These are phyloP conservation scores for Hemileccinum rubropunctum DNA, from an alignment of 768 basidiomycete species.

Conservation along the genomic window DNA sequence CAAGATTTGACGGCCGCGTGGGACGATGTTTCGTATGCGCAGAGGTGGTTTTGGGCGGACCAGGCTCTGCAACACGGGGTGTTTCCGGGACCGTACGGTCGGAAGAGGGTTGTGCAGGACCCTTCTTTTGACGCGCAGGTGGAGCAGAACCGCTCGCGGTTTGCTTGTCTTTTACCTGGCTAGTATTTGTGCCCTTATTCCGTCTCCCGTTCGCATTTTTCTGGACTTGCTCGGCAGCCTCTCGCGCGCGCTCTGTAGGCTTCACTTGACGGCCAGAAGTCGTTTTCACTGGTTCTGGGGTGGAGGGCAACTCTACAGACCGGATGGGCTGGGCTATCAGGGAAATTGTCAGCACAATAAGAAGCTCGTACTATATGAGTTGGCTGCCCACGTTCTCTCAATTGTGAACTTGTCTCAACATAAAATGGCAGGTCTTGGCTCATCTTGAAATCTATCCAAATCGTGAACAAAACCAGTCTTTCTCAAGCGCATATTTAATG, in stretches of 20 bases:
- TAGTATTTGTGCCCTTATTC: not conserved
- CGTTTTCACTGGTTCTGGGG: slow-evolving; percentile 15
- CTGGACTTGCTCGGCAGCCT: slow-evolving; percentile 3
- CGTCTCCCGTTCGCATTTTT: not conserved
- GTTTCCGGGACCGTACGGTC: not conserved
- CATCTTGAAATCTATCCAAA: slow-evolving; percentile 25
- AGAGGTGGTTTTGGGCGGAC: not conserved
- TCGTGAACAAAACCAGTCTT: not conserved
- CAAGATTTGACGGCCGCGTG: slow-evolving; percentile 13
- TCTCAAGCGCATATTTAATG: not conserved
- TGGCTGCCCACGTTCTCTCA: slow-evolving; percentile 25
- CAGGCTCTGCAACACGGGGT: not conserved
- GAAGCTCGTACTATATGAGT: not conserved
- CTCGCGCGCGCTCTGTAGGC: slow-evolving; percentile 16
- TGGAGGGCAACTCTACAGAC: slow-evolving; percentile 4
- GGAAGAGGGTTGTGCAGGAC: not conserved
- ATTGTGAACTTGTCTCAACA: slow-evolving; percentile 23
- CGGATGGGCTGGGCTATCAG: slow-evolving; percentile 15
- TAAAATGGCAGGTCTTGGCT: slow-evolving; percentile 31
- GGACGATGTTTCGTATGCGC: slow-evolving; percentile 1
- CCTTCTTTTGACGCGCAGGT: not conserved
- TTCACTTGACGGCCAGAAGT: slow-evolving; percentile 25
- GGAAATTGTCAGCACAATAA: slow-evolving; percentile 1
- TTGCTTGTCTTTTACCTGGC: not conserved
- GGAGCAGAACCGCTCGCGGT: not conserved